Base-by-base conservation (phyloP, 306 rosid species). In the Casuarina equisetifolia region DNA sequence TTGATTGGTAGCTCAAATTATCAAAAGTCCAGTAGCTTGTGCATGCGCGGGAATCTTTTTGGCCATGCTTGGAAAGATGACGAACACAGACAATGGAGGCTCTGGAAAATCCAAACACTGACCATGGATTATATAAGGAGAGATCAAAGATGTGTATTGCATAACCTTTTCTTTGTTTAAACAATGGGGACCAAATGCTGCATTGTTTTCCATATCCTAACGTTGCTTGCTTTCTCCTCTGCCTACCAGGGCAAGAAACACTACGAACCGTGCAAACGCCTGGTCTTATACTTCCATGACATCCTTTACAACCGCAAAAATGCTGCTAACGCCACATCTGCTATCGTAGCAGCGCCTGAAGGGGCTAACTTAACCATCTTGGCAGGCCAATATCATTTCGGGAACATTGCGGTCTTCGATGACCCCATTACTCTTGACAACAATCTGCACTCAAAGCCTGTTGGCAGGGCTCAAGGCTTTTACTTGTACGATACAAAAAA, bases 381-480 rank as follows among this genome's bases (percentile, higher is more conserved):
- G 43, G 90, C 94, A 2, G 19, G 68, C 3, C 78, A 82, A 4
- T 79, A 49, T 52, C 90, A 90, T 74, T 93, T 93, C 4, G 97
- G 96, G 1, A 84, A 87, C 89, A 80, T 93, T 2, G 91, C 20
- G 0, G 87, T 90, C 46, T 91, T 93, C 19, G 91, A 94, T 40
- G 96, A 94, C 53, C 98, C 94, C 36, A 86, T 94, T 48, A 91
- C 97, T 2, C 48, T 89, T 0, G 98, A 94, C 49, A 86, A 91
- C 70, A 85, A 89, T 19, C 85, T 94, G 49, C 91, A 82, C 78
- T 94, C 96, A 1, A 74, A 79, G n/a, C 91, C 90, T 0, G 84
- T 94, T 4, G 97, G 98, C 3, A 84, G 96, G 64, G 93, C 98
- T 45, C 97, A 93, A 50, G 97, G 98, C 0, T 53, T 93, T 15